These are phyloP conservation scores for Racocetra persica DNA, from an alignment of 371 early-diverging fungal genomes.

Conservation along the genomic window DNA sequence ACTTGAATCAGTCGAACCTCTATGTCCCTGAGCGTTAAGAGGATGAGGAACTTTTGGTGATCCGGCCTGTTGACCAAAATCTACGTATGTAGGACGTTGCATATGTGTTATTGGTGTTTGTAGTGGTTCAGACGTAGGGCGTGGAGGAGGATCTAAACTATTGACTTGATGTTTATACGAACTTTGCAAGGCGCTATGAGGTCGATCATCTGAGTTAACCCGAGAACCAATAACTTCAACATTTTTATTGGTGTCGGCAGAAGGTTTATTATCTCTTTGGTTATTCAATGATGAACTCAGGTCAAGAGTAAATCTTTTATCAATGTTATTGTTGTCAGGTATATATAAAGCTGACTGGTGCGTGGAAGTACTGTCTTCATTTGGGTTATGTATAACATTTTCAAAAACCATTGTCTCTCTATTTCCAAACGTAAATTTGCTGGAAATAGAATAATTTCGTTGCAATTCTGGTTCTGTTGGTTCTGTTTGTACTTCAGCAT, in stretches of 20 bases:
- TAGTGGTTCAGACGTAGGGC: slow-evolving; percentile 23
- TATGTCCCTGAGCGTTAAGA: neutral
- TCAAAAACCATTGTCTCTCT: slow-evolving; percentile 11
- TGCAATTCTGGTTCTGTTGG: neutral
- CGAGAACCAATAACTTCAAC: neutral
- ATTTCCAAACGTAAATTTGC: slow-evolving; percentile 12
- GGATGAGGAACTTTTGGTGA: slow-evolving; percentile 23
- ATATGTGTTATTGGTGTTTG: neutral
- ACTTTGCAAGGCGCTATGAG: neutral
- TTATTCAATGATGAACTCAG: slow-evolving; percentile 1
- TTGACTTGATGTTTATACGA: neutral
- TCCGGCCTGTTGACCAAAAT: slow-evolving; percentile 18
- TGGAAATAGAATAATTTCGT: slow-evolving; percentile 27
- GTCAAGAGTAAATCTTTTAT: slow-evolving; percentile 40
- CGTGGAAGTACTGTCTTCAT: neutral
- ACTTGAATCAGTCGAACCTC: neutral
- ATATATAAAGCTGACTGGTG: neutral
- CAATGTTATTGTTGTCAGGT: slow-evolving; percentile 19
- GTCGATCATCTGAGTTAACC: neutral
- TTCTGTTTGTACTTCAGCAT: slow-evolving; percentile 30
- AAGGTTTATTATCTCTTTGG: neutral
- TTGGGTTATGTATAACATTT: neutral
- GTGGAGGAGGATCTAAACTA: slow-evolving; percentile 26
- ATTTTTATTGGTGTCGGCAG: neutral
- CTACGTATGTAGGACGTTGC: neutral